Percentiles rank a stretch among this genome's conserved stretches.
These are phyloP conservation scores for Irpex rosettiformis DNA, from an alignment of 1,284 basidiomycete species.

Conservation along the genomic window DNA sequence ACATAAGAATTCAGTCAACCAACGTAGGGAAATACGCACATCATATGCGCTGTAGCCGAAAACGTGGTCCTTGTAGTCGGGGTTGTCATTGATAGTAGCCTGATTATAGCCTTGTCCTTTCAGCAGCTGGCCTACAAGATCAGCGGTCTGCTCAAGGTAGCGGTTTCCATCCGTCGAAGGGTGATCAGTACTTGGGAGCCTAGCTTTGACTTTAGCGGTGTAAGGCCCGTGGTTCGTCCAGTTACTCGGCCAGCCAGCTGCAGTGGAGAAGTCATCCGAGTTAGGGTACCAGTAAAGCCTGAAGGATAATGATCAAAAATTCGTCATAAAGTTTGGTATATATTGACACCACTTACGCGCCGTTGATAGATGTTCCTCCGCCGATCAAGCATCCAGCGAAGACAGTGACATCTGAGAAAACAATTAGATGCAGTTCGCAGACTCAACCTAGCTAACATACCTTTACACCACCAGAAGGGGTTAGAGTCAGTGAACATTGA, in stretches of 20 bases:
- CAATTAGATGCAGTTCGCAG: neutral
- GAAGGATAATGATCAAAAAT: slow-evolving; percentile 4
- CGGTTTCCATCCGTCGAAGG: slow-evolving; percentile 61
- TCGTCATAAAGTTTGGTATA: slow-evolving; percentile 3
- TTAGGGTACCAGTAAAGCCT: slow-evolving; percentile 60
- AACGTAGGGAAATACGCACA: slow-evolving; percentile 31
- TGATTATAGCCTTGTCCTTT: slow-evolving; percentile 45
- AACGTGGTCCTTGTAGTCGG: slow-evolving; percentile 54
- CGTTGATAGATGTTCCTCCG: slow-evolving; percentile 62
- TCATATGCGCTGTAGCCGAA: slow-evolving; percentile 57
- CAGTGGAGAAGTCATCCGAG: slow-evolving; percentile 47
- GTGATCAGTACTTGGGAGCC: slow-evolving; percentile 54
- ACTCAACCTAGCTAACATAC: slow-evolving; percentile 17
- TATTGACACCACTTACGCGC: slow-evolving; percentile 46
- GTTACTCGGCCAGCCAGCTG: slow-evolving; percentile 49
- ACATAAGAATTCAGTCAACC: neutral
- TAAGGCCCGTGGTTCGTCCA: slow-evolving; percentile 53
- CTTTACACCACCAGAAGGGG: slow-evolving; percentile 64
- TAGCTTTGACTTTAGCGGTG: slow-evolving; percentile 43
- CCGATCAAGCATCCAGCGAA: slow-evolving; percentile 64
- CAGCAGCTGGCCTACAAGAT: slow-evolving; percentile 43
- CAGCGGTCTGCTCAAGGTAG: slow-evolving; percentile 49
- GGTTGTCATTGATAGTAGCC: slow-evolving; percentile 52
- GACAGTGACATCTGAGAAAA: slow-evolving; percentile 45
- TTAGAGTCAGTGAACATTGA: slow-evolving; percentile 57